These are phyloP conservation scores for Quercus agrifolia DNA, from an alignment of 306 rosid species.

Conservation along the genomic window DNA sequence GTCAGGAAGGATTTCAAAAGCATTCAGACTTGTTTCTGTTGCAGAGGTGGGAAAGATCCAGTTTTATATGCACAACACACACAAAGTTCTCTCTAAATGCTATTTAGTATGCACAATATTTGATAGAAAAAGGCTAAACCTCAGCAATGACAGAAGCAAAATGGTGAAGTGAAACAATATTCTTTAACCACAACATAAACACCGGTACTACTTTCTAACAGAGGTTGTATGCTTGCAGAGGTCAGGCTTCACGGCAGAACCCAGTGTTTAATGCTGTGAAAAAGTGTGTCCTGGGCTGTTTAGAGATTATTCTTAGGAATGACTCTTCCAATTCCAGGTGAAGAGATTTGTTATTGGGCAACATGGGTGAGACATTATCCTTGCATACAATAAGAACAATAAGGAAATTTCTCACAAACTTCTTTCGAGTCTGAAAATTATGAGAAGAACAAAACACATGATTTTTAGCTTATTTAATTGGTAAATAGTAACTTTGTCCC, in stretches of 20 bases:
- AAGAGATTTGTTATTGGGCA: conserved; percentile 49
- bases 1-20: background rate
- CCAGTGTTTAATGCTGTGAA: conserved; percentile 79
- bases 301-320: conserved; percentile 75
- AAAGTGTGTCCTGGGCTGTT: conserved; percentile 84
- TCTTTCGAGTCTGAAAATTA: conserved; percentile 67
- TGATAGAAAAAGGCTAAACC: conserved; percentile 11
- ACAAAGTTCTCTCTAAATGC: conserved; percentile 20
- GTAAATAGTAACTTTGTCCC: too few species aligned
- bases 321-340: conserved; percentile 80
- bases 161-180: background rate
- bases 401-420: conserved; percentile 82
- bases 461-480: background rate
- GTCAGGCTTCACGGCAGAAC: conserved; percentile 74
- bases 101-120: conserved; percentile 35
- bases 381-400: conserved; percentile 85
- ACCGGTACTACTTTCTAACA: conserved; percentile 4
- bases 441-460: background rate
- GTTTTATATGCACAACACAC: conserved; percentile 22
- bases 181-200: background rate
- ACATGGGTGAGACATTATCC: conserved; percentile 68
- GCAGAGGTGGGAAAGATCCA: background rate
- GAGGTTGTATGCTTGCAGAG: conserved; percentile 30
- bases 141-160: background rate
- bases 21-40: background rate